These are phyloP conservation scores for Dispira simplex DNA, from an alignment of 192 early-diverging fungal species.

Conservation along the genomic window DNA sequence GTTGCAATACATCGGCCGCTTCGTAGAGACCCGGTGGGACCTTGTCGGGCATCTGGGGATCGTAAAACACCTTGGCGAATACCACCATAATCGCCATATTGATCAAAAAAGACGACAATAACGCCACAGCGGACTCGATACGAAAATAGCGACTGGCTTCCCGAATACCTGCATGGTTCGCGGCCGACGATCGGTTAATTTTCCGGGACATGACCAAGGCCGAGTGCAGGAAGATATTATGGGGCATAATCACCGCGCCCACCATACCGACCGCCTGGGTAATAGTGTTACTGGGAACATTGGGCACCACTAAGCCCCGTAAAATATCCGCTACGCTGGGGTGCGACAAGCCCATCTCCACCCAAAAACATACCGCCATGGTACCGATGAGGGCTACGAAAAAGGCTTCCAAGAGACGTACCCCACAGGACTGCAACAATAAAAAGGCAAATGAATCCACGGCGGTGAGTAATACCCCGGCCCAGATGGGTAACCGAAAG, in stretches of 20 bases:
- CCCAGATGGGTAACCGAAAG: slow-evolving; percentile 45
- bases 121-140: slow-evolving; percentile 41
- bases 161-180: slow-evolving; percentile 34
- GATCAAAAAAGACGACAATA: slow-evolving; percentile 46
- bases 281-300: slow-evolving; percentile 33
- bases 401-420: slow-evolving; percentile 50
- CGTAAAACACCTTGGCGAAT: slow-evolving; percentile 33
- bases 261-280: slow-evolving; percentile 53
- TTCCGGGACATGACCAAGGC: slow-evolving; percentile 48
- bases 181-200: slow-evolving; percentile 19
- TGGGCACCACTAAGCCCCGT: slow-evolving; percentile 33
- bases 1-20: slow-evolving; percentile 35
- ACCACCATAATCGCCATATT: slow-evolving; percentile 52
- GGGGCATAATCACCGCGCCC: slow-evolving; percentile 72
- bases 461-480: slow-evolving; percentile 62
- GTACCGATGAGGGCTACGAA: slow-evolving; percentile 57
- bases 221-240: slow-evolving; percentile 81
- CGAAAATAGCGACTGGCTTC: slow-evolving; percentile 56
- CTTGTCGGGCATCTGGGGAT: slow-evolving; percentile 14
- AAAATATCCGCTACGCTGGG: slow-evolving; percentile 31
- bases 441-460: slow-evolving; percentile 65
- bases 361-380: slow-evolving; percentile 63
- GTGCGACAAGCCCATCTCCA: slow-evolving; percentile 37
- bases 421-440: slow-evolving; percentile 40
- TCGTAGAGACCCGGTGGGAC: slow-evolving; percentile 42